Base-by-base conservation (phyloP, 2,329 filamentous ascomycete genomes). In the Ascochyta clinopodiicola region DNA sequence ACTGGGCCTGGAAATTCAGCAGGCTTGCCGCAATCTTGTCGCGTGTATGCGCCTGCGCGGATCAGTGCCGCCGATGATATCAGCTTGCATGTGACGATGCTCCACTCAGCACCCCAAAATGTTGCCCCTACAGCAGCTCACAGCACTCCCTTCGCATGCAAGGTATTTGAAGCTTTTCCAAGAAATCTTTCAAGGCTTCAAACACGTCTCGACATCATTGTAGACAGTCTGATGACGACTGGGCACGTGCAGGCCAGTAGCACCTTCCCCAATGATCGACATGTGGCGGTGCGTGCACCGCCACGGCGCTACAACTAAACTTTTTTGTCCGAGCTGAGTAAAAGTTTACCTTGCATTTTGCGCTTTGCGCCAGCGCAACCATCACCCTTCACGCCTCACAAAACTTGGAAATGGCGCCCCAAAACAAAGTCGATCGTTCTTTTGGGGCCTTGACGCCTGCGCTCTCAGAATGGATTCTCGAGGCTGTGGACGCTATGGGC, bases 401-500 rank as follows among this genome's bases (percentile, higher is more conserved):
- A 8, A 1, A n/a, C 6, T 34, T 38, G 4, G 29, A 40, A 12
- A 76, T 76, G 74, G 71, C 71, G 9, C 71, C 74, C 6, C 67
- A 74, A 43, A 46, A 62, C 7, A 74, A 69, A 48, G 45, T 63
- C 29, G 69, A 72, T 37, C 78, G 86, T 62, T 80, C 84, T 25
- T 94, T 90, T 86, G 85, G 88, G 67, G 85, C 84, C 13, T 79
- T 92, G 49, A 88, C 84, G 1, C 89, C 90, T 15, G 79, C 88
- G 6, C 78, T 92, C 29, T 90, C 89, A 57, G 83, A 88, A 85
- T 98, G 93, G 92, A 86, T 95, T 52, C 80, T 95, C 49, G 91
- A 96, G 63, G 92, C 92, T 56, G 87, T 96, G 44, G 82, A 87
- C 44, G 86, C 88, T 61, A 94, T 95, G 88, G 91, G 92, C 57